Evolutionary conservation across 75 land plant species (phyloP).

Genomic region (Picea glauca): DNA sequence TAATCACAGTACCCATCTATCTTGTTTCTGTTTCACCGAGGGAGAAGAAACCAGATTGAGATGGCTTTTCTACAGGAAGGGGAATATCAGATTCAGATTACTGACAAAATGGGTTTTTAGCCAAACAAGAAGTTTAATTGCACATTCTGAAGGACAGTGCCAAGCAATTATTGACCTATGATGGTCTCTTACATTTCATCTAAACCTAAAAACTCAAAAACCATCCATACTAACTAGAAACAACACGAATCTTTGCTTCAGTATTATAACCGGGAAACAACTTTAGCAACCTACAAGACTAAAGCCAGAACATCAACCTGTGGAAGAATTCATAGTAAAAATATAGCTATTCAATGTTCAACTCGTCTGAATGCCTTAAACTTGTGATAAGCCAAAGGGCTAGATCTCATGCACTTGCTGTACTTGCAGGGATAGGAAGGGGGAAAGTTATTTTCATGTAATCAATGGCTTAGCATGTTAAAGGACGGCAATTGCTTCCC

Average conservation of each 20-base stretch:
- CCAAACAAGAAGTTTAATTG: not conserved
- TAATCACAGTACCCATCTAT: too few relatives aligned
- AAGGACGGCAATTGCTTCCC: too few relatives aligned
- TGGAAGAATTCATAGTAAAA: not conserved
- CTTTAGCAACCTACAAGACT: not conserved
- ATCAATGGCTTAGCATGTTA: too few relatives aligned
- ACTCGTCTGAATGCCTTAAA: too few relatives aligned
- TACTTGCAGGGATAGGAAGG: too few relatives aligned
- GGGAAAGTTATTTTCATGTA: too few relatives aligned
- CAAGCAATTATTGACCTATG: slow-evolving; percentile 3
- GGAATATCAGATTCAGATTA: not conserved
- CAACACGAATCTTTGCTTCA: not conserved
- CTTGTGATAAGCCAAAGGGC: too few relatives aligned
- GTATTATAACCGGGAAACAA: not conserved
- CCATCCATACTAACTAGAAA: not conserved
- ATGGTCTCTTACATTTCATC: not conserved
- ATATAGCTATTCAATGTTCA: too few relatives aligned
- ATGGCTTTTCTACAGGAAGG: not conserved
- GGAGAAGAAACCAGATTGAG: not conserved
- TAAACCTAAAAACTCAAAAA: not conserved
- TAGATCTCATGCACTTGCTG: too few relatives aligned
- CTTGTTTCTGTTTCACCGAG: too few relatives aligned
- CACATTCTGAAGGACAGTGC: not conserved
- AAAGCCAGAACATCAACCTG: not conserved
- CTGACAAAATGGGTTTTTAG: not conserved